Base-by-base conservation (phyloP, 768 basidiomycete species). In the Clitopilus hobsonii region DNA sequence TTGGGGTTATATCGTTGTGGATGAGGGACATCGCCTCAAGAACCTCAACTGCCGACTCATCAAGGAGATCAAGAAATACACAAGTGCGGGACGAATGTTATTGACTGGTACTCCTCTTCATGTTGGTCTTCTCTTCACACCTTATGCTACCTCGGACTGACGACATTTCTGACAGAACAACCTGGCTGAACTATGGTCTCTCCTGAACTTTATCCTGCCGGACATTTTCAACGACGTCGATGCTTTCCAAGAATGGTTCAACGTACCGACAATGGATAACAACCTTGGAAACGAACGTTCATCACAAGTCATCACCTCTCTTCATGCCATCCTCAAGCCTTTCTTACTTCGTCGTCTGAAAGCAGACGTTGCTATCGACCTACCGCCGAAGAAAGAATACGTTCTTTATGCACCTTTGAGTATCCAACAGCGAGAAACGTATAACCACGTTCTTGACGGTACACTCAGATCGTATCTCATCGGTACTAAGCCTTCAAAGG, bases 51-150 rank as follows among this genome's bases (percentile, higher is more conserved):
- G 93, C 70, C 88, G 83, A 73, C 81, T 98, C 14, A 91, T 98
- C 70, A 79, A 80, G 55, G 93, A 96, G 68, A 88, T 99, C 61
- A 95, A 94, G 73, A 83, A 84, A 62, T 94, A 94, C 65, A 73
- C 75, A 1, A 86, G 86, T 53, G 92, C 89, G 0, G 91, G 93
- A 38, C 76, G 97, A 48, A 89, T 98, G 83, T 89, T 99, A 55
- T 71, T 99, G 58, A 98, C 95, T 0, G 97, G 97, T 26, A 99
- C 97, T 16, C 97, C 97, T 6, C 71, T 99, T 30, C 95, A 98
- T 70, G 95, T 94, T 57, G 54, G 85, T 70, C 23, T 24, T 24
- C 28, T 20, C 30, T 38, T 22, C 30, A 26, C 54, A 36, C 6
- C 24, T 23, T 22, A 47, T 26, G 48, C 51, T 51, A 32, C 27